Evolutionary conservation across 768 basidiomycete genomes (phyloP).

Genomic region (Tricholoma hemisulphureum): DNA sequence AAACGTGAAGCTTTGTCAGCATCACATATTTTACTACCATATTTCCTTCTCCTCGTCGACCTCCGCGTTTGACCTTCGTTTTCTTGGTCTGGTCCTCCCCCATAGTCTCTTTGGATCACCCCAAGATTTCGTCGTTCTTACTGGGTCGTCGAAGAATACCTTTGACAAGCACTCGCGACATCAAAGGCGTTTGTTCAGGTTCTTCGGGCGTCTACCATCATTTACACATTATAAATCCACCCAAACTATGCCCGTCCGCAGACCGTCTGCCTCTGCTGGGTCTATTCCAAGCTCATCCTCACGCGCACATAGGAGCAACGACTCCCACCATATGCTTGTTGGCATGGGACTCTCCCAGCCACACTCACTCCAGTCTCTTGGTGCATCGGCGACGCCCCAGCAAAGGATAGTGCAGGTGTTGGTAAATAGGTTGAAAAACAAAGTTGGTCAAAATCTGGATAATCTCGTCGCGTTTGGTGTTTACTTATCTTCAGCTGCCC

Average conservation of each 20-base stretch:
- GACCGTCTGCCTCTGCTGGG: slow-evolving; percentile 59
- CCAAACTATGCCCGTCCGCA: slow-evolving; percentile 48
- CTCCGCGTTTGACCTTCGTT: slow-evolving; percentile 21
- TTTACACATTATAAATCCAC: slow-evolving; percentile 13
- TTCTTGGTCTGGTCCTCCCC: slow-evolving; percentile 23
- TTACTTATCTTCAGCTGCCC: slow-evolving; percentile 59
- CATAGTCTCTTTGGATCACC: slow-evolving; percentile 15
- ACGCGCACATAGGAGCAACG: slow-evolving; percentile 60
- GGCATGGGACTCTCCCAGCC: slow-evolving; percentile 21
- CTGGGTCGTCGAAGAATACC: slow-evolving; percentile 9
- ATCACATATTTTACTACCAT: slow-evolving; percentile 19
- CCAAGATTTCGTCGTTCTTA: slow-evolving; percentile 11
- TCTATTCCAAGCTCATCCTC: slow-evolving; percentile 34
- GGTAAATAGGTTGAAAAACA: slow-evolving; percentile 77
- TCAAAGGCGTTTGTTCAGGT: neutral
- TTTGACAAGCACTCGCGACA: slow-evolving; percentile 1
- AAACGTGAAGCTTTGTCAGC: slow-evolving; percentile 32
- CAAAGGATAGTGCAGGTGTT: slow-evolving; percentile 80
- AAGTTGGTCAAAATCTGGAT: slow-evolving; percentile 43
- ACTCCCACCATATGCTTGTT: slow-evolving; percentile 49
- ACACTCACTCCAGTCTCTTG: slow-evolving; percentile 35
- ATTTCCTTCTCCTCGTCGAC: slow-evolving; percentile 11
- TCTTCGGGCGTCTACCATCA: neutral
- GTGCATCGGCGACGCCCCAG: slow-evolving; percentile 56
- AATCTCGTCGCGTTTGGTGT: neutral